Conservation (phyloP, 2,329 filamentous ascomycete genomes). For the Neopestalotiopsis sp. region DNA sequence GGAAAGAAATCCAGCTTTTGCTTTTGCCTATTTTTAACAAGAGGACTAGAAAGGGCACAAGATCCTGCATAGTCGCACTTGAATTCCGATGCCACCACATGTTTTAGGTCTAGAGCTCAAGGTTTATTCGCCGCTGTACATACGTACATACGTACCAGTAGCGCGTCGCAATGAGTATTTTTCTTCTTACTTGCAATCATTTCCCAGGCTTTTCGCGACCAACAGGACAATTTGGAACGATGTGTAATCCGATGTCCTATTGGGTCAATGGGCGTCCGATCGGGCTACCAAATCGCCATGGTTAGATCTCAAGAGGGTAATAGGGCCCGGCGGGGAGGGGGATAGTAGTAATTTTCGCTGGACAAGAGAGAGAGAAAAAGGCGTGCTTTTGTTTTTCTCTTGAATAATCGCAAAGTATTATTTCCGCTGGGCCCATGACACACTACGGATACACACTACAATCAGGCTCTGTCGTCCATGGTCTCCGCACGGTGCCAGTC, state of each 20-base stretch:
- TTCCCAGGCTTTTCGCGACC: neutral
- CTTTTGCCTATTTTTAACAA: constrained; percentile 4
- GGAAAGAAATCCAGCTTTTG: neutral
- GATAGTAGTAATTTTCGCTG: neutral
- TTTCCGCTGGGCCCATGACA: neutral
- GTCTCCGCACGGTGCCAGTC: constrained; percentile 19
- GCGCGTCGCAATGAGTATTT: too few species aligned
- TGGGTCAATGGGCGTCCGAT: neutral
- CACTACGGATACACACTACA: neutral
- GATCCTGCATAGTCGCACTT: neutral
- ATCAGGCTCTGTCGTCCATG: constrained; percentile 8
- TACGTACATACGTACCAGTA: too few species aligned
- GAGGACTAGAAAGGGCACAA: neutral
- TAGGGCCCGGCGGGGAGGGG: neutral
- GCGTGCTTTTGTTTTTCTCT: neutral
- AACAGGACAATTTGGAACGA: neutral
- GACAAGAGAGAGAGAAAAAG: neutral
- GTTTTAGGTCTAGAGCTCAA: neutral
- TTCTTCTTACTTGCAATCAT: too few species aligned
- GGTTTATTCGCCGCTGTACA: too few species aligned
- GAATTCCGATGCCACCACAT: neutral
- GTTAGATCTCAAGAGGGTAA: neutral
- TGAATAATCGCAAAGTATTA: neutral
- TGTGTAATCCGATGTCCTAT: neutral
- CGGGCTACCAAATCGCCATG: neutral